A percentile compares a stretch with the other conserved stretches of the same genome.
phyloP scores from a whole-genome alignment of 2,329 filamentous ascomycete genomes.

The Gaeumannomyces sp. region DNA sequence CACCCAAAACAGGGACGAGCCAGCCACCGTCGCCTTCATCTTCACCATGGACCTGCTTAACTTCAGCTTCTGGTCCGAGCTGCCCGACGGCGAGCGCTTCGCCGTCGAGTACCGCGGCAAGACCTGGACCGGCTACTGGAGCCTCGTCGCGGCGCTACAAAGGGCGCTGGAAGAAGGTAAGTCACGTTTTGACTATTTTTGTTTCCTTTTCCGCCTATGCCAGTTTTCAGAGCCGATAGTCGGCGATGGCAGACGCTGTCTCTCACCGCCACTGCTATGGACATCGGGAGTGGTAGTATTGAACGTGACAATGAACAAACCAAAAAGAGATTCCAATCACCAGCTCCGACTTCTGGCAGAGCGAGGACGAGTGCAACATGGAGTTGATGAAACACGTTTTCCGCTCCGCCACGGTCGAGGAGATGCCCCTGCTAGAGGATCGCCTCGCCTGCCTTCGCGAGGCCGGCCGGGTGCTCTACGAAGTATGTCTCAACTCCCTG shows the following conservation, averaged over 20 bases:
- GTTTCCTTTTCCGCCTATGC: no score
- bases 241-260: no score
- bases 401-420: slow-evolving; percentile 76
- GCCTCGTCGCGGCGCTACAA: slow-evolving; percentile 79
- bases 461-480: slow-evolving; percentile 71
- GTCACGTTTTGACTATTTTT: slow-evolving; percentile 13
- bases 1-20: slow-evolving; percentile 67
- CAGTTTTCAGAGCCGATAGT: no score
- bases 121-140: slow-evolving; percentile 93
- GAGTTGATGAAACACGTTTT: slow-evolving; percentile 73
- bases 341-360: slow-evolving; percentile 77
- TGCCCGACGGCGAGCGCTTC: slow-evolving; percentile 65
- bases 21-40: slow-evolving; percentile 80
- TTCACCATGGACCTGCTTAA: slow-evolving; percentile 97
- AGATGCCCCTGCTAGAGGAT: slow-evolving; percentile 77
- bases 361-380: slow-evolving; percentile 69
- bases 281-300: slow-evolving; percentile 12
- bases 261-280: no score
- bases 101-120: slow-evolving; percentile 74
- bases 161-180: slow-evolving; percentile 81
- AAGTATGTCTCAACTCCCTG: slow-evolving; percentile 44
- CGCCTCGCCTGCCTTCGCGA: slow-evolving; percentile 75
- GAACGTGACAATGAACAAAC: background rate
- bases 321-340: slow-evolving; percentile 75
- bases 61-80: slow-evolving; percentile 92